Conservation (phyloP, 768 basidiomycete genomes). For the Sarcomyxa edulis region DNA sequence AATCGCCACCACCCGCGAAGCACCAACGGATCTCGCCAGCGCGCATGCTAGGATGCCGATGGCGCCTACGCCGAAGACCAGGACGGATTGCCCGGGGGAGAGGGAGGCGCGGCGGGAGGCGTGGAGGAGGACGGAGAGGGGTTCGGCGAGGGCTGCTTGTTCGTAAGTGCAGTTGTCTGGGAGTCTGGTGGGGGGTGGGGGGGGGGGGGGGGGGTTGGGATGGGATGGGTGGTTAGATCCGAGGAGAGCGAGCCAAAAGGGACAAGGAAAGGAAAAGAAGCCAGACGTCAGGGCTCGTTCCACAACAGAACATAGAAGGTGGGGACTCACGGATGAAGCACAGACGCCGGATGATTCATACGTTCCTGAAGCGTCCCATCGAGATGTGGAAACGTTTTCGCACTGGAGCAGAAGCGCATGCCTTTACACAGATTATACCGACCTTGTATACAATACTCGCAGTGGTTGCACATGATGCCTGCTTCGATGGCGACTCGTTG, state of each 20-base stretch:
- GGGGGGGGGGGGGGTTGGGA: slow-evolving; percentile 1
- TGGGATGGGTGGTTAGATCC: slow-evolving; percentile 3
- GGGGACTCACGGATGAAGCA: slow-evolving; percentile 77
- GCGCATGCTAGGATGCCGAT: slow-evolving; percentile 90
- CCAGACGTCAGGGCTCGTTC: too few relatives aligned
- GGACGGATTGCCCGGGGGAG: slow-evolving; percentile 57
- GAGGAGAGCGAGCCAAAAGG: slow-evolving; percentile 2
- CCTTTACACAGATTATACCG: slow-evolving; percentile 91
- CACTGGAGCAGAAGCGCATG: slow-evolving; percentile 87
- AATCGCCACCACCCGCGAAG: slow-evolving; percentile 63
- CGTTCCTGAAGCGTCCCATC: slow-evolving; percentile 87
- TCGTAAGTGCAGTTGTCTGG: slow-evolving; percentile 75
- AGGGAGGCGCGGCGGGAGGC: slow-evolving; percentile 8
- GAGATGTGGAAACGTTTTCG: slow-evolving; percentile 87
- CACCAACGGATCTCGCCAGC: slow-evolving; percentile 68
- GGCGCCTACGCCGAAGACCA: slow-evolving; percentile 89
- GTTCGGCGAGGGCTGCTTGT: slow-evolving; percentile 86
- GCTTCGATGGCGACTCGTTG: slow-evolving; percentile 93
- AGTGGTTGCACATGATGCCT: slow-evolving; percentile 81
- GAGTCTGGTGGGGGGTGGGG: slow-evolving; percentile 37
- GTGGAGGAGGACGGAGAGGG: slow-evolving; percentile 64
- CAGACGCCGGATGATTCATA: slow-evolving; percentile 86
- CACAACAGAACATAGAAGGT: slow-evolving; percentile 7
- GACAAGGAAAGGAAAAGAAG: not conserved
- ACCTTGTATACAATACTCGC: slow-evolving; percentile 63